A percentile compares a stretch with the other conserved stretches of the same genome.
phyloP scores from a whole-genome alignment of 1,284 basidiomycete genomes.

The Pisolithus thermaeus region DNA sequence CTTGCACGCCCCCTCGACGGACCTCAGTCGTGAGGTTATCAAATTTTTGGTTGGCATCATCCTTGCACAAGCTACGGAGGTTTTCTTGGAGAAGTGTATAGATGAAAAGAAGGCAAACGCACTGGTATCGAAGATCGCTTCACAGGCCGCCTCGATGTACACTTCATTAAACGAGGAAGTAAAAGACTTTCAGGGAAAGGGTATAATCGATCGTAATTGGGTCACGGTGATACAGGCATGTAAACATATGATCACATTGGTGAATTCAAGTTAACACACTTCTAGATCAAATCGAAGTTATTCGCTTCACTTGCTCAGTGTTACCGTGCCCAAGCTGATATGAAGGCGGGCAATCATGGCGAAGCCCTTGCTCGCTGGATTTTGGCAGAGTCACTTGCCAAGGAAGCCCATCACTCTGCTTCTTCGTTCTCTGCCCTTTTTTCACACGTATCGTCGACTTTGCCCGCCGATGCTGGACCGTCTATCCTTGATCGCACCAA shows the following conservation, averaged over 20 bases:
- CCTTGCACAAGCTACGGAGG: constrained; percentile 91
- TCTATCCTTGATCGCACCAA: constrained; percentile 81
- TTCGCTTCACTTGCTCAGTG: constrained; percentile 87
- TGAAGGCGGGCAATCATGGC: constrained; percentile 76
- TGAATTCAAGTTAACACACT: constrained; percentile 1
- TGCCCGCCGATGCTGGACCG: constrained; percentile 83
- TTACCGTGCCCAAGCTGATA: constrained; percentile 79
- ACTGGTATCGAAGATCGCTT: constrained; percentile 81
- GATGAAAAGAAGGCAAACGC: constrained; percentile 83
- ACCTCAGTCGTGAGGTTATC: constrained; percentile 91
- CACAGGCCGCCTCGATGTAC: constrained; percentile 83
- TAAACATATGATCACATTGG: constrained; percentile 2
- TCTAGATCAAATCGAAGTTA: constrained; percentile 84
- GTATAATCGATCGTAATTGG: constrained; percentile 96
- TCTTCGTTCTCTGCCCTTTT: constrained; percentile 72
- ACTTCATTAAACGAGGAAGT: constrained; percentile 78
- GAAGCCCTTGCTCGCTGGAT: constrained; percentile 80
- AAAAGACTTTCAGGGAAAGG: constrained; percentile 94
- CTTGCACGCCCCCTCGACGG: constrained; percentile 95
- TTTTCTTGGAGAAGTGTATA: constrained; percentile 93
- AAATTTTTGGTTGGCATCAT: constrained; percentile 86
- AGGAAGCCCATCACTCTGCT: constrained; percentile 76
- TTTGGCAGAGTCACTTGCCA: constrained; percentile 76
- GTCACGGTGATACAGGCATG: constrained; percentile 75
- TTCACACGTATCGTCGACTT: constrained; percentile 68